Evolutionary conservation across 208 protist genomes (phyloP).

Genomic region (Acanthamoeba triangularis): DNA sequence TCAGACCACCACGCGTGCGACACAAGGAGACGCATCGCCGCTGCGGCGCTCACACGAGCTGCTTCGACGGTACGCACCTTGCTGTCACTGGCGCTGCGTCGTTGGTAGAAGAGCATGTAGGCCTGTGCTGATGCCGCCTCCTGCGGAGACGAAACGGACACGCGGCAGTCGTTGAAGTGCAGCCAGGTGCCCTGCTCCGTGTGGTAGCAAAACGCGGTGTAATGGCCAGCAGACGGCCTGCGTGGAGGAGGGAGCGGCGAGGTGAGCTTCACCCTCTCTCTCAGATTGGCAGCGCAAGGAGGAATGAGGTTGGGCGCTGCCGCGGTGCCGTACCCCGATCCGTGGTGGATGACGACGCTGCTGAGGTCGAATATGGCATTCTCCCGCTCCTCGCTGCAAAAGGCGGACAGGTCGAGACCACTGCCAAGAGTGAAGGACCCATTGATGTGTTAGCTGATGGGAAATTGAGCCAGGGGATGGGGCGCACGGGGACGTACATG

Average conservation of each 20-base stretch:
- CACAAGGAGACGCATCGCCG: not conserved
- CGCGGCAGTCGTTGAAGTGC: constrained; percentile 55
- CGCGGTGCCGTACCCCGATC: not conserved
- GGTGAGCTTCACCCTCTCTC: too few relatives aligned
- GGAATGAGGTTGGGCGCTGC: not conserved
- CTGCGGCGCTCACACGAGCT: not conserved
- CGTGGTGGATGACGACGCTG: constrained; percentile 66
- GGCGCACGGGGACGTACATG: not conserved
- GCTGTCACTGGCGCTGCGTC: not conserved
- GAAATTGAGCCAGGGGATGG: not conserved
- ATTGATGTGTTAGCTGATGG: too few relatives aligned
- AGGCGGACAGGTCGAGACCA: not conserved
- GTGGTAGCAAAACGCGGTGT: constrained; percentile 57
- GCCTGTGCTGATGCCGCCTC: constrained; percentile 48
- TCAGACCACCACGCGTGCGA: not conserved
- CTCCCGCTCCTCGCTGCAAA: not conserved
- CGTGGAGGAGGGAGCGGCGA: not conserved
- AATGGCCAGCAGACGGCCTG: constrained; percentile 11
- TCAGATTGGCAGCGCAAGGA: not conserved
- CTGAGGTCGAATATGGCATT: constrained; percentile 35
- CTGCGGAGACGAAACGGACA: constrained; percentile 23
- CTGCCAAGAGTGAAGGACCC: not conserved
- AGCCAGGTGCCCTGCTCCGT: constrained; percentile 60
- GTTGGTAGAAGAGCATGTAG: constrained; percentile 62
- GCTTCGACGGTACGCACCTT: not conserved